These are phyloP conservation scores for Camelina neglecta DNA, from an alignment of 345 rosid species.

Conservation along the genomic window DNA sequence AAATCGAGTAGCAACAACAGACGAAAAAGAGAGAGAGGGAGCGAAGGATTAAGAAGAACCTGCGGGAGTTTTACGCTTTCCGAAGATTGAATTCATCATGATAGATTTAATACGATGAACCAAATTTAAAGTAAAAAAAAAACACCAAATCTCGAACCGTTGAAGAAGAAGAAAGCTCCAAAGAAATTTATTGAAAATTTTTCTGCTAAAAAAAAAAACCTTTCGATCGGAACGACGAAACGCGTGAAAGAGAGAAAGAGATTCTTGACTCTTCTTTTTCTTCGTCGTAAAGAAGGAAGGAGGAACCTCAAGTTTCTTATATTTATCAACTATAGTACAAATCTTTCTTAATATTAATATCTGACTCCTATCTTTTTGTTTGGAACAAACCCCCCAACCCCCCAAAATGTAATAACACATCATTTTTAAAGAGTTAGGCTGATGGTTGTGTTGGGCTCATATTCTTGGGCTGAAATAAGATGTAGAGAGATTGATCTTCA, in stretches of 20 bases:
- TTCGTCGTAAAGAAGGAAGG: background rate
- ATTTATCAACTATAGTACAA: background rate
- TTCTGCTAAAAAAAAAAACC: background rate
- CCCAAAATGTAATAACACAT: no score
- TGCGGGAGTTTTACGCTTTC: slow-evolving; percentile 48
- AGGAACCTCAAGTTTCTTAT: background rate
- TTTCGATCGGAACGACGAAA: slow-evolving; percentile 11
- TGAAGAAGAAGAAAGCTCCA: background rate
- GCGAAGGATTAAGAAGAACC: slow-evolving; percentile 16
- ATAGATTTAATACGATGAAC: background rate
- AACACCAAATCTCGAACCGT: background rate
- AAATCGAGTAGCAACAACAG: background rate
- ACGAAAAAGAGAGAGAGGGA: background rate
- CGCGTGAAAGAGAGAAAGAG: background rate
- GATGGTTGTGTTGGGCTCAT: no score
- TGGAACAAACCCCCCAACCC: no score
- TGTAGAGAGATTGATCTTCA: no score
- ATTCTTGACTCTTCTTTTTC: background rate
- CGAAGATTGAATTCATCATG: slow-evolving; percentile 47
- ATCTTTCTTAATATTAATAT: background rate
- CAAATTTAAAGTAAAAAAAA: background rate
- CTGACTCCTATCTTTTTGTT: background rate
- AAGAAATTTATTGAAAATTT: background rate
- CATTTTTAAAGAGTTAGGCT: no score
- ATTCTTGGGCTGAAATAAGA: no score